Evolutionary conservation across 768 basidiomycete species (phyloP).

Genomic region (Coprinopsis sp.): DNA sequence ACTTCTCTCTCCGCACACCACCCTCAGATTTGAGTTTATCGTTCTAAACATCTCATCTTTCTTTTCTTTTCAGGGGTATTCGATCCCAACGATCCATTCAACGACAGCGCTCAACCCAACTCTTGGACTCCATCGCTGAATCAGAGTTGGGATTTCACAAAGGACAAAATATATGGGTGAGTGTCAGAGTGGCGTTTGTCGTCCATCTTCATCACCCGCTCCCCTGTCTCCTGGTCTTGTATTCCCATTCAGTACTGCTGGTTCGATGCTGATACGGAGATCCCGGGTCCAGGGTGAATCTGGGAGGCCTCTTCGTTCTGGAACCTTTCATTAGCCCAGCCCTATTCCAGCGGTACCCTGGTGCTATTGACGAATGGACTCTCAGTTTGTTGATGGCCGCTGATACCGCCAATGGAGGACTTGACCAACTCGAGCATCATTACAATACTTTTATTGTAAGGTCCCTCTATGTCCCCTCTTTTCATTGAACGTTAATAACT

Average conservation of each 20-base stretch:
- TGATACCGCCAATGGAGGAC: conserved; percentile 43
- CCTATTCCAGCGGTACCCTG: conserved; percentile 61
- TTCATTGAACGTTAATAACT: too few species aligned
- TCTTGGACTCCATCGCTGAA: conserved; percentile 79
- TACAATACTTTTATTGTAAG: conserved; percentile 82
- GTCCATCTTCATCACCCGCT: too few species aligned
- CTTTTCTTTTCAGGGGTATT: conserved; percentile 44
- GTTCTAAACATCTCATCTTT: neutral
- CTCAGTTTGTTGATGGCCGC: conserved; percentile 59
- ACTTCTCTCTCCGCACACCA: neutral
- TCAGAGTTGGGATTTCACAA: conserved; percentile 66
- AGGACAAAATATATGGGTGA: conserved; percentile 59
- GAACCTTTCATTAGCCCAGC: conserved; percentile 71
- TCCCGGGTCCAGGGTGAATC: conserved; percentile 65
- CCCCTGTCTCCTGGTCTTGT: too few species aligned
- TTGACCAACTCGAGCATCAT: conserved; percentile 67
- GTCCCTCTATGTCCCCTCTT: neutral
- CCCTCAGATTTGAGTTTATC: neutral
- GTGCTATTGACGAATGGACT: conserved; percentile 70
- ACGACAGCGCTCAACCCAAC: conserved; percentile 68
- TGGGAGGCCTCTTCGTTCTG: conserved; percentile 73
- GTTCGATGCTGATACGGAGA: conserved; percentile 16
- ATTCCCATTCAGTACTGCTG: neutral
- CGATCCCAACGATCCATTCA: conserved; percentile 71
- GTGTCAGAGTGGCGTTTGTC: too few species aligned